Evolutionary conservation across 352 stramenopile species (phyloP).

Genomic region (Phytophthora fragariae): DNA sequence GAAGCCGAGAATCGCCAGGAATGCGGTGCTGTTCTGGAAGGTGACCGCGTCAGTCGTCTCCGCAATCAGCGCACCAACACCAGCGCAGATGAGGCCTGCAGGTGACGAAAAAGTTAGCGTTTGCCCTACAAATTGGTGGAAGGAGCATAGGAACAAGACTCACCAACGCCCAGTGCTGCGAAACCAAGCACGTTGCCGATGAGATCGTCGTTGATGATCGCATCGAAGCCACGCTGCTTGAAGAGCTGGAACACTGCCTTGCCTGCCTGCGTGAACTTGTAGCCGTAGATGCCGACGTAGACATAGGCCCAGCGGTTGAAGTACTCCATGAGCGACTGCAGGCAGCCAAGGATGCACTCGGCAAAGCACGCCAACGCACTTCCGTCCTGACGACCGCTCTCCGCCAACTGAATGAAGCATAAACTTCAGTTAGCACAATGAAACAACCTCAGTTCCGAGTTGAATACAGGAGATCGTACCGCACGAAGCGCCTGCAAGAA

Average conservation of each 20-base stretch:
- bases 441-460: neutral
- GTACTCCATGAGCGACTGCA: constrained; percentile 91
- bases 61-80: constrained; percentile 56
- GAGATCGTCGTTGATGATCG: constrained; percentile 97
- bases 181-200: constrained; percentile 93
- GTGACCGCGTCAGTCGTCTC: constrained; percentile 58
- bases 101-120: neutral
- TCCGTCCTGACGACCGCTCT: constrained; percentile 76
- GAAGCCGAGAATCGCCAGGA: constrained; percentile 87
- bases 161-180: constrained; percentile 88
- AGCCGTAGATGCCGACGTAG: constrained; percentile 95
- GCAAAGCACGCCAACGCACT: constrained; percentile 79
- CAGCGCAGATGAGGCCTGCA: constrained; percentile 80
- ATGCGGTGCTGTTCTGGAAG: constrained; percentile 78
- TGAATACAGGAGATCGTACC: constrained; percentile 33
- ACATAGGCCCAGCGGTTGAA: constrained; percentile 96
- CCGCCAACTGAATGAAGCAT: constrained; percentile 51
- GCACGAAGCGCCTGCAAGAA: constrained; percentile 92
- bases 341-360: constrained; percentile 84
- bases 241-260: constrained; percentile 95
- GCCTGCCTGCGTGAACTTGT: constrained; percentile 94
- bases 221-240: constrained; percentile 92
- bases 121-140: neutral
- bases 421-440: constrained; percentile 7
- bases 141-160: constrained; percentile 13